Evolutionary conservation across 495 filamentous ascomycete genomes (phyloP).

Genomic region (Tuber microsphaerosporum): DNA sequence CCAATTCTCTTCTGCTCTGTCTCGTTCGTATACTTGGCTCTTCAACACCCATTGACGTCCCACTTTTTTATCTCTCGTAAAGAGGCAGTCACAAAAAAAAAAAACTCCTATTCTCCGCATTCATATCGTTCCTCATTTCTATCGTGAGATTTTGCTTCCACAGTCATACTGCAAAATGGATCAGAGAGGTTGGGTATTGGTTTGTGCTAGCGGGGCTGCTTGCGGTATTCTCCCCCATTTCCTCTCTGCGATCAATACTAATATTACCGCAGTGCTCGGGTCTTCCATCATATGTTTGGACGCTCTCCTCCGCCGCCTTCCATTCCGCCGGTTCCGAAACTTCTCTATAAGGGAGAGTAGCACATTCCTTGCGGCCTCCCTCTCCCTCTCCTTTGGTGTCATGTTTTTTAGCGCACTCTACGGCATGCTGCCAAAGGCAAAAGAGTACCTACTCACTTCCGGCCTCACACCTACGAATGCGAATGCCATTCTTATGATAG

Average conservation of each 20-base stretch:
- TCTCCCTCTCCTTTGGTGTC: slow-evolving; percentile 93
- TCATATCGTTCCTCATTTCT: background rate
- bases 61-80: background rate
- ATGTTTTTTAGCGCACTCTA: slow-evolving; percentile 95
- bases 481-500: slow-evolving; percentile 64
- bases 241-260: slow-evolving; percentile 41
- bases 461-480: slow-evolving; percentile 60
- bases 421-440: slow-evolving; percentile 84
- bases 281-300: slow-evolving; percentile 84
- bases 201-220: slow-evolving; percentile 69
- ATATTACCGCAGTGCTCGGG: slow-evolving; percentile 52
- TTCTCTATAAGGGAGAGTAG: slow-evolving; percentile 88
- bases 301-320: slow-evolving; percentile 61
- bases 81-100: background rate
- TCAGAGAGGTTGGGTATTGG: slow-evolving; percentile 76
- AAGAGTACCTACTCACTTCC: slow-evolving; percentile 62
- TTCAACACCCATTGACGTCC: background rate
- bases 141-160: background rate
- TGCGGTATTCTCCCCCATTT: slow-evolving; percentile 23
- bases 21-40: background rate
- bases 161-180: background rate
- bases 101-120: background rate
- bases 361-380: slow-evolving; percentile 74
- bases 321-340: slow-evolving; percentile 53
- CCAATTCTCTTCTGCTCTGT: background rate